Conservation (phyloP, 176 grass and related monocot genomes). For the Musa itinerans region DNA sequence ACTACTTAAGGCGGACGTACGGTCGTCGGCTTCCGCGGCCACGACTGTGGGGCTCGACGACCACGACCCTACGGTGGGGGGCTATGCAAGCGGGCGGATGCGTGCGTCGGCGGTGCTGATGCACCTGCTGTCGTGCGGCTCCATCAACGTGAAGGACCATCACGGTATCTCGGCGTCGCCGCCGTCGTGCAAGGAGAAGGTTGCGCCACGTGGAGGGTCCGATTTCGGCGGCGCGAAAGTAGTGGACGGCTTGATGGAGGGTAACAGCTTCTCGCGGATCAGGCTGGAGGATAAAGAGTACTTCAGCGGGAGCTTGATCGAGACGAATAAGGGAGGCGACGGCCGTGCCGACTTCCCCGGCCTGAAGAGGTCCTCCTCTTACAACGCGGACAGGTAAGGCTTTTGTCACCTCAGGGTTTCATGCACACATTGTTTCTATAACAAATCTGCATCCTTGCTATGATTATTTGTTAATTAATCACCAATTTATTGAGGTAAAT, state of each 20-base stretch:
- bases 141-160: conserved; percentile 24
- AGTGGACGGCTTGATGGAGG: conserved; percentile 17
- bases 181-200: not conserved
- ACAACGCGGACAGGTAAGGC: conserved; percentile 49
- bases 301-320: conserved; percentile 80
- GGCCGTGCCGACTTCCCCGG: conserved; percentile 17
- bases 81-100: conserved; percentile 38
- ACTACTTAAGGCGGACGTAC: conserved; percentile 35
- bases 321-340: conserved; percentile 30
- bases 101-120: conserved; percentile 56
- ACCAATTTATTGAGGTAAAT: too few relatives aligned
- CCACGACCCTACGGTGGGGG: conserved; percentile 17
- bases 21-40: conserved; percentile 5
- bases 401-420: not conserved
- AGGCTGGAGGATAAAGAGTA: conserved; percentile 46
- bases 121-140: conserved; percentile 80
- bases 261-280: not conserved
- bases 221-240: conserved; percentile 18
- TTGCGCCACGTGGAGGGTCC: conserved; percentile 25
- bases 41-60: not conserved
- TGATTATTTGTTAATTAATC: too few relatives aligned
- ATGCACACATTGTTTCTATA: too few relatives aligned
- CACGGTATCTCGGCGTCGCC: not conserved
- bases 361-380: conserved; percentile 68
- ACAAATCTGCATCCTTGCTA: too few relatives aligned